Percentiles rank a stretch among this genome's conserved stretches.
Conservation (phyloP, 352 stramenopile genomes). For the Phytopythium montanum region DNA sequence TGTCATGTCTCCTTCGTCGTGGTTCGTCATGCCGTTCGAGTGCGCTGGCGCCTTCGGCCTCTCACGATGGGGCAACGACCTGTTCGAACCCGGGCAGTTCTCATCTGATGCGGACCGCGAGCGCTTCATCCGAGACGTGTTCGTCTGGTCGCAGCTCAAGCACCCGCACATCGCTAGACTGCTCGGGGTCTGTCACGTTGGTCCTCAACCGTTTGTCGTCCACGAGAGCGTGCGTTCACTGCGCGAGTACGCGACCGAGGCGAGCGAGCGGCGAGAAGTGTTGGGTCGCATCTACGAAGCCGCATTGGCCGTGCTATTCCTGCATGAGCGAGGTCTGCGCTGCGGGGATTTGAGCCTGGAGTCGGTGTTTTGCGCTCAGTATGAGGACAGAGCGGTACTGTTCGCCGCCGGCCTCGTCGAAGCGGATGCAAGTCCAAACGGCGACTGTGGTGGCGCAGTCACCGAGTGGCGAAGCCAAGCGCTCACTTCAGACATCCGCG, state of each 20-base stretch:
- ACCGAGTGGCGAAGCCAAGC: background rate
- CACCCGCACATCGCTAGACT: slow-evolving; percentile 27
- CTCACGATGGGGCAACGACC: slow-evolving; percentile 3
- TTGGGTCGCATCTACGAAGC: slow-evolving; percentile 22
- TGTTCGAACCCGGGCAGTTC: background rate
- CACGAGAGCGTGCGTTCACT: slow-evolving; percentile 13
- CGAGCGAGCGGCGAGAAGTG: background rate
- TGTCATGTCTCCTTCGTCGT: background rate
- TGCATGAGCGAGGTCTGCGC: slow-evolving; percentile 17
- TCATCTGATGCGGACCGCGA: background rate
- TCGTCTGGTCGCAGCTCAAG: slow-evolving; percentile 20
- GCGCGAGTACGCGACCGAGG: background rate
- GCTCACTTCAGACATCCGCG: background rate
- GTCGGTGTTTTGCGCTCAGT: background rate
- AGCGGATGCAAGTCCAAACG: background rate
- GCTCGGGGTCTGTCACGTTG: slow-evolving; percentile 22
- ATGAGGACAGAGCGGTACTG: background rate
- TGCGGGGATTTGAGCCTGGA: background rate
- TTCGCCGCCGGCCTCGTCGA: background rate
- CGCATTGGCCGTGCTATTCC: slow-evolving; percentile 23
- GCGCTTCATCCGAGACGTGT: background rate
- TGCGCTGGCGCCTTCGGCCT: background rate
- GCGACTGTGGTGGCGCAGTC: background rate
- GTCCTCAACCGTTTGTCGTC: slow-evolving; percentile 20
- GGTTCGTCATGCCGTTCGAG: slow-evolving; percentile 2